Evolutionary conservation across 1,284 basidiomycete genomes (phyloP), one percentile per base, ranked within the genome.

Genomic region (Marasmius fiardii): DNA sequence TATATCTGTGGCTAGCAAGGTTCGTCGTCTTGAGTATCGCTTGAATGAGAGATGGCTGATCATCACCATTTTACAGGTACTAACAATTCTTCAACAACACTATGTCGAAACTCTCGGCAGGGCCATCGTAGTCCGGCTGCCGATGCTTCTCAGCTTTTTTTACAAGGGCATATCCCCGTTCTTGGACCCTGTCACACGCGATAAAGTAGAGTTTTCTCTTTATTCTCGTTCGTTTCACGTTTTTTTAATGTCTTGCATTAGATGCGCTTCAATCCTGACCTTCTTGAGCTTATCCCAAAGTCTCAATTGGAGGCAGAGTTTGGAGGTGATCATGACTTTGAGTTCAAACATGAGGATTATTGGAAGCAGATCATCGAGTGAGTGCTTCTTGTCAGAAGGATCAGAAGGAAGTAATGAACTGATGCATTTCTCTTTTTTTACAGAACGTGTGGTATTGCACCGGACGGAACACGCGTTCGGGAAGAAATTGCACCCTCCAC

Each of bases 61-160:
- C 44, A 51, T n/a, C 61, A 35, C n/a, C 41, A 31, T 23, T 37
- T 6, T 44, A 49, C 61, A 84, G 79, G 85, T 91, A 1, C 77
- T 95, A 21, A 77, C 82, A 58, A 94, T 97, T 61, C 77, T 97
- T 37, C 94, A 96, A 70, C 85, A 93, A 61, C 93, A 96, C 70
- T 97, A 97, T 65, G 88, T 90, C 33, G 93, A 95, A 72, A 88
- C 91, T 4, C 81, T 96, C 28, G 94, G 93, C 20, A 81, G 91
- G 18, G 93, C 92, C 12, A 77, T 95, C 39, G 86, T 95, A 37
- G 83, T 90, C 51, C 93, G 95, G 67, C 85, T 93, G 51, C 93
- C 93, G 12, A 70, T 76, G 60, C 76, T 93, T 53, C 80, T 94
- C 56, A 90, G 76, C 66, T 92, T 92, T 65, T 94, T 94, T 77